phyloP scores from a whole-genome alignment of 2,329 filamentous ascomycete species.

The Diplodia scrobiculata region DNA sequence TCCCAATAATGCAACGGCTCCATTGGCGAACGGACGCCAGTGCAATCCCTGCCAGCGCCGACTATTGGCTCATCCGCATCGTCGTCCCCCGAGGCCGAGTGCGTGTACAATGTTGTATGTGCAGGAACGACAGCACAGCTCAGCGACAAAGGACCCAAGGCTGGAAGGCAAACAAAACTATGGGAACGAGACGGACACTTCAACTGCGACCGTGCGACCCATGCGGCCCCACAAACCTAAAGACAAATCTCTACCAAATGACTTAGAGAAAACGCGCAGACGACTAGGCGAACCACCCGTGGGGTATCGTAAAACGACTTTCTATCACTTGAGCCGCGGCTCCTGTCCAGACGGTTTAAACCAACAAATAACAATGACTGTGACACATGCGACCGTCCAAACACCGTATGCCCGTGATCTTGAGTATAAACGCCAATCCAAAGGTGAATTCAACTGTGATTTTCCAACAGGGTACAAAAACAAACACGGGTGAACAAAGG shows the following conservation, averaged over 20 bases:
- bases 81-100: too few relatives aligned
- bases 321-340: constrained; percentile 9
- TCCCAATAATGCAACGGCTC: neutral
- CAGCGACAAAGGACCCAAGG: neutral
- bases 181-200: neutral
- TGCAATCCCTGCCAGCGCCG: neutral
- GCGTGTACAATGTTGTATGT: neutral
- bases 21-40: neutral
- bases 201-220: neutral
- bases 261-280: constrained; percentile 9
- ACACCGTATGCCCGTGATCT: constrained; percentile 17
- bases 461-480: constrained; percentile 1
- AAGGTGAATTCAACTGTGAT: neutral
- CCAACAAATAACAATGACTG: neutral
- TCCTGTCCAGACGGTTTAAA: neutral
- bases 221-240: neutral
- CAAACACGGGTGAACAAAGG: neutral
- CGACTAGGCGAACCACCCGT: constrained; percentile 2
- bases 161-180: neutral
- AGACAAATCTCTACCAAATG: neutral
- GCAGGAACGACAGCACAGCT: neutral
- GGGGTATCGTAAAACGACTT: constrained; percentile 19
- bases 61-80: neutral
- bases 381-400: constrained; percentile 5
- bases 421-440: neutral